Percentiles rank a stretch among this genome's conserved stretches.
phyloP scores from a whole-genome alignment of 2,329 filamentous ascomycete genomes.

The Microcyclospora tardicrescens region DNA sequence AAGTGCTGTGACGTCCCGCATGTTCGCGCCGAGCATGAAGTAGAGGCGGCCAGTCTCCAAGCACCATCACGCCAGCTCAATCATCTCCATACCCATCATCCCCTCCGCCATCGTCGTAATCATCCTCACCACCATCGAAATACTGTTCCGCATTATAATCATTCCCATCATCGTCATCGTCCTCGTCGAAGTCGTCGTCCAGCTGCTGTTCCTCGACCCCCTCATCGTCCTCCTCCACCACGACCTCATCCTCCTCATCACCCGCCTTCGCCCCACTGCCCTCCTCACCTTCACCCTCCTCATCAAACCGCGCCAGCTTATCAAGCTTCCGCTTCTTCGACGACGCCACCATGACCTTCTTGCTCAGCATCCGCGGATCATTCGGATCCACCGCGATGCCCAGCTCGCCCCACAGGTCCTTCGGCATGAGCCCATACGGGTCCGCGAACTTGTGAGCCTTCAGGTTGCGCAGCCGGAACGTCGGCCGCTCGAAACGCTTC shows the following conservation, averaged over 20 bases:
- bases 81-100: conserved; percentile 5
- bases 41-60: too few relatives aligned
- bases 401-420: conserved; percentile 34
- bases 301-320: conserved; percentile 7
- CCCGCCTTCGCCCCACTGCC: conserved; percentile 22
- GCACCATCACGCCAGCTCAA: too few relatives aligned
- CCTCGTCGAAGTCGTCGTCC: conserved; percentile 40
- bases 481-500: conserved; percentile 22
- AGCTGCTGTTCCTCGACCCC: conserved; percentile 1
- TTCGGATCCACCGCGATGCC: conserved; percentile 5
- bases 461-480: conserved; percentile 31
- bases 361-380: conserved; percentile 32
- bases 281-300: conserved; percentile 3
- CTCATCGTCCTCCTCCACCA: conserved; percentile 45
- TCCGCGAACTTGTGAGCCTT: conserved; percentile 38
- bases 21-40: too few relatives aligned
- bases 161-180: conserved; percentile 43
- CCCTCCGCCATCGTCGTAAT: conserved; percentile 24
- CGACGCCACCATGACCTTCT: conserved; percentile 30
- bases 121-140: conserved; percentile 31
- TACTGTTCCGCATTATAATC: conserved; percentile 41
- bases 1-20: too few relatives aligned
- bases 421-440: conserved; percentile 34
- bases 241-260: conserved; percentile 56
- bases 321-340: conserved; percentile 2